These are phyloP conservation scores for Boletus fagicola DNA, from an alignment of 768 basidiomycete species.

Conservation along the genomic window DNA sequence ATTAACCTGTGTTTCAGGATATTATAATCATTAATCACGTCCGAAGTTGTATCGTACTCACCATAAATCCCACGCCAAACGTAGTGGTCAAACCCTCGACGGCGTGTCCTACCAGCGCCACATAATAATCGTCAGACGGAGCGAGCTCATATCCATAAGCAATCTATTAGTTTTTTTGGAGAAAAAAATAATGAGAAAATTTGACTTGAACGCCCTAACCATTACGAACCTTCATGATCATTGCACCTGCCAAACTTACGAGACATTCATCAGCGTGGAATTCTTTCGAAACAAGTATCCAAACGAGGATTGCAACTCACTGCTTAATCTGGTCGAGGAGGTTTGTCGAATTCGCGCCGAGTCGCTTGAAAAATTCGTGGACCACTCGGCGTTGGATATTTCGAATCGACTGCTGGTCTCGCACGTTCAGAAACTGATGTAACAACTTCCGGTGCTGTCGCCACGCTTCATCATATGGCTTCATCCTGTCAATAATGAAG, in stretches of 20 bases:
- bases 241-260: conserved; percentile 1
- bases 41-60: not conserved
- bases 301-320: not conserved
- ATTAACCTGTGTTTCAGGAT: conserved; percentile 1
- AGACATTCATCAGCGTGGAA: not conserved
- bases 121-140: conserved; percentile 4
- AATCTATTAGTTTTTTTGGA: not conserved
- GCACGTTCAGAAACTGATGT: not conserved
- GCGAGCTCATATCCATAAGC: conserved; percentile 4
- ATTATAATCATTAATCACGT: not conserved
- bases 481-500: too few species aligned
- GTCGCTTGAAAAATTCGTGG: not conserved
- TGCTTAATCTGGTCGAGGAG: conserved; percentile 5
- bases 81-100: conserved; percentile 5
- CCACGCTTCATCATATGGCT: too few species aligned
- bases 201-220: not conserved
- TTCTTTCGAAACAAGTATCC: not conserved
- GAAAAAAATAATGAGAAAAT: not conserved
- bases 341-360: not conserved
- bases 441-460: too few species aligned
- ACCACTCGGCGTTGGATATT: conserved; percentile 1
- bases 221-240: conserved; percentile 2
- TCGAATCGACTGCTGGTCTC: not conserved
- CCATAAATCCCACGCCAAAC: conserved; percentile 8
- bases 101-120: conserved; percentile 2